Evolutionary conservation across 2,329 filamentous ascomycete genomes (phyloP), one percentile per base, ranked within the genome.

Genomic region (Lasiodiplodia theobromae): DNA sequence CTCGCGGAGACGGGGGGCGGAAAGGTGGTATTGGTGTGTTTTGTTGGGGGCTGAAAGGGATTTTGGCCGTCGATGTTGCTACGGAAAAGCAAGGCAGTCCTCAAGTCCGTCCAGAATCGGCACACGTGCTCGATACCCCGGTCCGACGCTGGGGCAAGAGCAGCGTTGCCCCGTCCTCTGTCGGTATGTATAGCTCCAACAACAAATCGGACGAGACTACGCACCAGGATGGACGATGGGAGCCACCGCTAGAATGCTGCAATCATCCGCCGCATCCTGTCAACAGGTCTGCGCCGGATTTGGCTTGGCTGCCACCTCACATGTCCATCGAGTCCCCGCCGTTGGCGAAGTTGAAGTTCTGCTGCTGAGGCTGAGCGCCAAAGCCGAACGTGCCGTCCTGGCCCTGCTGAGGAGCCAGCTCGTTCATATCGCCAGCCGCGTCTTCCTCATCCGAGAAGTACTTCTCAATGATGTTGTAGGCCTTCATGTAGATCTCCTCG

Each of bases 401-500:
- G 72, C 87, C 88, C 73, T 89, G 86, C 75, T 89, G 87, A 70
- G 92, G 88, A 70, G 88, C 91, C 81, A 93, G 88, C 76, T 96
- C 93, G 71, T 94, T 92, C 74, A 94, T 94, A 72, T 94, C 94
- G 71, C 82, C 86, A 57, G 83, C 88, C 71, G 87, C 88, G 78
- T 97, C 96, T 68, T 98, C 96, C 74, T 99, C 96, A 77, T 99
- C 96, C 0, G 94, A 97, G 86, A 99, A 99, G 88, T 99, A 99
- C 86, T 97, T 97, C 87, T 99, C 96, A 74, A 99, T 99, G 83
- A 99, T 99, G 88, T 97, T 98, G 88, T 98, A 99, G 0, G 96
- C 96, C 89, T 99, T 99, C 95, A 99, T 98, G 87, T 99, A 99
- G 75, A 99, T 99, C 84, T 99, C 96, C 84, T 99, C 96, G 84